These are phyloP conservation scores for Ramichloridium luteum DNA, from an alignment of 2,329 filamentous ascomycete genomes.

Conservation along the genomic window DNA sequence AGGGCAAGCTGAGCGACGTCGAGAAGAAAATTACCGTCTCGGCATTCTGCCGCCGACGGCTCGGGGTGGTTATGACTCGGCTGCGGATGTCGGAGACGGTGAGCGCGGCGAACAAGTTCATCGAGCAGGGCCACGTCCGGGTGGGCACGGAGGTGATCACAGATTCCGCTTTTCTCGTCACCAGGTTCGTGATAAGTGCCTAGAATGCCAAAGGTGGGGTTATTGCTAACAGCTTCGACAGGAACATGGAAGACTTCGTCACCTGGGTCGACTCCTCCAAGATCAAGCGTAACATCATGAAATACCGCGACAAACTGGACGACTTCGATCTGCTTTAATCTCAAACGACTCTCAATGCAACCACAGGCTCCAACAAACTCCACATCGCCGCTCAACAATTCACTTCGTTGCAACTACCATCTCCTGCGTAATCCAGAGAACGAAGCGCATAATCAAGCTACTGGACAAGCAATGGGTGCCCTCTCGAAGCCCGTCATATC, in stretches of 20 bases:
- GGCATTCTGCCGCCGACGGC: conserved; percentile 68
- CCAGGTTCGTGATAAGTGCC: no score
- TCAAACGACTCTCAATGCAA: no score
- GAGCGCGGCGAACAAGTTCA: conserved; percentile 64
- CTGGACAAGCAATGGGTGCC: no score
- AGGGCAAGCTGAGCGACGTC: conserved; percentile 55
- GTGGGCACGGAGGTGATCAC: conserved; percentile 84
- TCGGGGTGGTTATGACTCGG: conserved; percentile 85
- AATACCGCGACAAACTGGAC: conserved; percentile 87
- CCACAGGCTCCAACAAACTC: no score
- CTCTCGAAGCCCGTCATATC: no score
- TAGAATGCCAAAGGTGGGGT: no score
- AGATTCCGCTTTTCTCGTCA: conserved; percentile 81
- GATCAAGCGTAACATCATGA: conserved; percentile 93
- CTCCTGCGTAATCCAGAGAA: no score
- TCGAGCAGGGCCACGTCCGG: conserved; percentile 88
- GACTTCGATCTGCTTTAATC: conserved; percentile 82
- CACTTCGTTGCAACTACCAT: no score
- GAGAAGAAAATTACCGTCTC: conserved; percentile 83
- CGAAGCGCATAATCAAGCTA: no score
- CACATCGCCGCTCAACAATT: no score
- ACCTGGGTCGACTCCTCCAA: conserved; percentile 94
- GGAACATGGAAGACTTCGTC: conserved; percentile 89
- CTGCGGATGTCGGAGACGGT: conserved; percentile 87
- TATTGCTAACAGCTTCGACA: conserved; percentile 12